Percentiles rank a stretch among this genome's conserved stretches.
Evolutionary conservation across 169 alveolate species (phyloP).

Genomic region (Babesia ovata): DNA sequence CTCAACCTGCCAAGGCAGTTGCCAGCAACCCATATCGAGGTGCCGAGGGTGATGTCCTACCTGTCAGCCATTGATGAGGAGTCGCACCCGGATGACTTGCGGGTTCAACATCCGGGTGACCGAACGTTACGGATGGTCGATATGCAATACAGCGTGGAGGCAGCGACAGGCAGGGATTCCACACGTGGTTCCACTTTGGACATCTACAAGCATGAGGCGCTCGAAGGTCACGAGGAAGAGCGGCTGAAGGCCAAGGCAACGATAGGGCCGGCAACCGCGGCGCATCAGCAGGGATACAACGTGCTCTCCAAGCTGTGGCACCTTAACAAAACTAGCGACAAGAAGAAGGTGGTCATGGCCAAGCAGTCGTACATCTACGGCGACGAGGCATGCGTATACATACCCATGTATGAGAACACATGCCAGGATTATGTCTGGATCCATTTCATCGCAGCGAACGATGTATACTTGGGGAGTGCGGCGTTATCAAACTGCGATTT

Average conservation of each 20-base stretch:
- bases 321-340: constrained; percentile 43
- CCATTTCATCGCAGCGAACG: constrained; percentile 46
- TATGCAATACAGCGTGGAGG: not conserved
- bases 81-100: not conserved
- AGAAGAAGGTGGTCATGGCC: constrained; percentile 36
- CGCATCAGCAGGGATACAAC: constrained; percentile 33
- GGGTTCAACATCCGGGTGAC: not conserved
- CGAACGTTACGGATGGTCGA: not conserved
- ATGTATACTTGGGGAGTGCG: constrained; percentile 63
- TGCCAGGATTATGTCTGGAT: constrained; percentile 56
- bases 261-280: not conserved
- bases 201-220: not conserved
- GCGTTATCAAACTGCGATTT: constrained; percentile 44
- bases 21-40: constrained; percentile 11
- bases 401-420: constrained; percentile 51
- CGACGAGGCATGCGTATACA: constrained; percentile 56
- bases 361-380: constrained; percentile 38
- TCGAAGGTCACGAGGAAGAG: constrained; percentile 5
- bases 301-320: constrained; percentile 57
- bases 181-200: not conserved
- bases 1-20: constrained; percentile 20
- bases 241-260: not conserved
- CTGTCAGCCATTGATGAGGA: constrained; percentile 12
- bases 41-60: constrained; percentile 4
- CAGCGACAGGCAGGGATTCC: not conserved